phyloP scores from a whole-genome alignment of 495 filamentous ascomycete species.

The Aspergillus funiculosus region DNA sequence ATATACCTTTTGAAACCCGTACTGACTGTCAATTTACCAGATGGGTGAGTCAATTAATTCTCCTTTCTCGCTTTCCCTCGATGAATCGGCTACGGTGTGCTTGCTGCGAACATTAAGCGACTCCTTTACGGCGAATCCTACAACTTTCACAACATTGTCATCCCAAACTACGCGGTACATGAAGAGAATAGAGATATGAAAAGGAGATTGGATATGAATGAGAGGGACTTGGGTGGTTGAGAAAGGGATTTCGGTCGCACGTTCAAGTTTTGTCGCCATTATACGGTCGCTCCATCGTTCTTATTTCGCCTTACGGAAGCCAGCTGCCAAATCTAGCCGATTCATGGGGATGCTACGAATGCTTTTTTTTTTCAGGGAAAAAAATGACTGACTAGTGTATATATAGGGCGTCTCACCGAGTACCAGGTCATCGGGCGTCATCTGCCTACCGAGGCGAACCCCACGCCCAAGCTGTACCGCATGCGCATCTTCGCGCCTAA shows the following conservation, averaged over 20 bases:
- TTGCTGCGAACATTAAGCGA: conserved; percentile 20
- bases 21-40: conserved; percentile 36
- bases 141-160: neutral
- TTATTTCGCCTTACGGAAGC: conserved; percentile 6
- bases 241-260: conserved; percentile 6
- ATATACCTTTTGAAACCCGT: conserved; percentile 16
- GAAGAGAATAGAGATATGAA: neutral
- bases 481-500: conserved; percentile 99
- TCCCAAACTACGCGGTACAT: neutral
- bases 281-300: neutral
- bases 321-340: conserved; percentile 21
- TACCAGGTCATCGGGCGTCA: conserved; percentile 99
- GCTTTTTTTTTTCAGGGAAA: conserved; percentile 2
- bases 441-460: conserved; percentile 90
- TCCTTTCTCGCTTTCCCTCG: conserved; percentile 20
- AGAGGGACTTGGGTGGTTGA: neutral
- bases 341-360: conserved; percentile 16
- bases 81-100: conserved; percentile 31
- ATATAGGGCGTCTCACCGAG: conserved; percentile 94
- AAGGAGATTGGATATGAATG: neutral
- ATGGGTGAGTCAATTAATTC: conserved; percentile 49
- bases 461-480: conserved; percentile 95
- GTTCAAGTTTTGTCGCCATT: neutral
- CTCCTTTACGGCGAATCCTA: conserved; percentile 4
- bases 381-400: conserved; percentile 33